phyloP scores from a whole-genome alignment of 768 basidiomycete species.

The Infundibulicybe gibba region DNA sequence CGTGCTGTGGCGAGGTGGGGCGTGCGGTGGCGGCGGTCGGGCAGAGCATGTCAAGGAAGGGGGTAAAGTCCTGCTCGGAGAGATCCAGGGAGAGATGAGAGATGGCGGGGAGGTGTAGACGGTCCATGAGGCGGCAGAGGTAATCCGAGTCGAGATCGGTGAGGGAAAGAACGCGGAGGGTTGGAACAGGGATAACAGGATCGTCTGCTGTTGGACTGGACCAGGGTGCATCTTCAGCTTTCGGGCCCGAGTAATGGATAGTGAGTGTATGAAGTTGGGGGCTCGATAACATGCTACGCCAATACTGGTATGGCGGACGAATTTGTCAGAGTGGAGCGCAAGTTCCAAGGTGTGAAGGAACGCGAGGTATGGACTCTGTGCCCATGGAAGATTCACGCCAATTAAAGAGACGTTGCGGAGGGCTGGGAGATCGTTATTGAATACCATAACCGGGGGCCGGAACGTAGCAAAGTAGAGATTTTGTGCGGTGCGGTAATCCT shows the following conservation, averaged over 20 bases:
- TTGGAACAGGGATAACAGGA: slow-evolving; percentile 26
- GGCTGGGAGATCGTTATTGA: slow-evolving; percentile 47
- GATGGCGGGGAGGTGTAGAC: slow-evolving; percentile 42
- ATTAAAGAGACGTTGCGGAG: slow-evolving; percentile 56
- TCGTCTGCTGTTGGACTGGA: slow-evolving; percentile 30
- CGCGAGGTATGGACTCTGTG: slow-evolving; percentile 42
- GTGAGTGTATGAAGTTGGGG: slow-evolving; percentile 43
- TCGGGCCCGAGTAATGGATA: slow-evolving; percentile 60
- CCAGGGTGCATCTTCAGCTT: slow-evolving; percentile 28
- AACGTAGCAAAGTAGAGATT: slow-evolving; percentile 55
- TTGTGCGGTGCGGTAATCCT: slow-evolving; percentile 48
- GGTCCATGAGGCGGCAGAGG: slow-evolving; percentile 40
- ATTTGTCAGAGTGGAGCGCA: slow-evolving; percentile 59
- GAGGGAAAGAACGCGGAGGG: slow-evolving; percentile 43
- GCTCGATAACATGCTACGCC: slow-evolving; percentile 52
- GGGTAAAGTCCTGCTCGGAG: slow-evolving; percentile 52
- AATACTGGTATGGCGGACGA: slow-evolving; percentile 50
- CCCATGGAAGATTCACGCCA: slow-evolving; percentile 65
- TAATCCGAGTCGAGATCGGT: slow-evolving; percentile 57
- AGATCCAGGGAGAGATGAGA: slow-evolving; percentile 44
- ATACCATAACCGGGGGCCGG: slow-evolving; percentile 54
- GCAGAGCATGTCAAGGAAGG: slow-evolving; percentile 35
- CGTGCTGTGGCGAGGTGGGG: neutral
- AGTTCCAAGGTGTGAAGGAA: slow-evolving; percentile 50
- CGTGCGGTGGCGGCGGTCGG: slow-evolving; percentile 18